Conservation (phyloP, 2,329 filamentous ascomycete genomes). For the Botrytis cinerea region DNA sequence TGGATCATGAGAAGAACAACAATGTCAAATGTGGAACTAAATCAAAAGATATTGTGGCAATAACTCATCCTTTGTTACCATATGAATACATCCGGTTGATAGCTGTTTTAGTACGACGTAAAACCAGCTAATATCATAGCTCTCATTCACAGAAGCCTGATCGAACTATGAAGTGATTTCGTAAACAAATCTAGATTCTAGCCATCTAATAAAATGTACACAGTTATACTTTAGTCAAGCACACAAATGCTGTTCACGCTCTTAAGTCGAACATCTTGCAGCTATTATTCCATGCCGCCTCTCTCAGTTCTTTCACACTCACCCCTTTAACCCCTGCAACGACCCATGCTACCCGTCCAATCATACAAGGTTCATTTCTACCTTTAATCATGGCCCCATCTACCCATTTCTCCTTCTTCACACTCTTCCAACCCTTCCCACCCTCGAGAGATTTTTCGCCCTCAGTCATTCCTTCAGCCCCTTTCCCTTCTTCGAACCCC, state of each 20-base stretch:
- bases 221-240: not conserved
- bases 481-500: conserved; percentile 35
- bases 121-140: not conserved
- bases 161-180: not conserved
- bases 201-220: conserved; percentile 2
- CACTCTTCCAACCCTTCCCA: conserved; percentile 65
- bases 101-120: not conserved
- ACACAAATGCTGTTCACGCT: conserved; percentile 38
- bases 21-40: not conserved
- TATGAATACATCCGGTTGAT: not conserved
- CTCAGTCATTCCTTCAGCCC: conserved; percentile 31
- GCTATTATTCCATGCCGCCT: conserved; percentile 84
- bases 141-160: not conserved
- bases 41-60: not conserved
- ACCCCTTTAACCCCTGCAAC: conserved; percentile 85
- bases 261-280: conserved; percentile 75
- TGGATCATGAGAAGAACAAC: not conserved
- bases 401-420: conserved; percentile 96
- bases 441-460: conserved; percentile 27
- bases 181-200: not conserved
- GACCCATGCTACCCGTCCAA: conserved; percentile 83
- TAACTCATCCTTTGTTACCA: not conserved
- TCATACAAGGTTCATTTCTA: conserved; percentile 87
- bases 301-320: conserved; percentile 76
- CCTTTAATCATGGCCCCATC: conserved; percentile 90